These are phyloP conservation scores for Gnaphalium uliginosum DNA, from an alignment of 129 eudicot genomes.

Conservation along the genomic window DNA sequence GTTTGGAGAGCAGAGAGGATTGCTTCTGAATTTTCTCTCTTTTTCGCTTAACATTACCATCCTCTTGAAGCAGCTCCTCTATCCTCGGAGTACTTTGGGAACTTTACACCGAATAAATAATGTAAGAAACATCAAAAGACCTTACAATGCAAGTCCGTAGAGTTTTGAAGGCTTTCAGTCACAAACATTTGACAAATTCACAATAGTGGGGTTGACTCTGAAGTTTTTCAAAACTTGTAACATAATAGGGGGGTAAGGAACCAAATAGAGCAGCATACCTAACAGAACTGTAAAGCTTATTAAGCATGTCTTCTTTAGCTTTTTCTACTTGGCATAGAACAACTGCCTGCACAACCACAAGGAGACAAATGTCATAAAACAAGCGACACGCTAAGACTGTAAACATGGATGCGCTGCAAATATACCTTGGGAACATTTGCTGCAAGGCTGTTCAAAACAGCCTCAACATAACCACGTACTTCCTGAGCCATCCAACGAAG, in stretches of 20 bases:
- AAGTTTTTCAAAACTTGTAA: not conserved
- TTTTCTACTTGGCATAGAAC: slow-evolving; percentile 99
- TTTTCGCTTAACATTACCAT: slow-evolving; percentile 75
- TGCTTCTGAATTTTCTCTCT: slow-evolving; percentile 84
- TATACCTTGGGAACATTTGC: slow-evolving; percentile 96
- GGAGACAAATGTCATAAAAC: not conserved
- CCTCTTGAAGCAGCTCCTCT: slow-evolving; percentile 95
- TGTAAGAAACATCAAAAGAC: not conserved
- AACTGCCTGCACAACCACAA: slow-evolving; percentile 67
- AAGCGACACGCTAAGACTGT: not conserved
- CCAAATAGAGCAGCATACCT: slow-evolving; percentile 54
- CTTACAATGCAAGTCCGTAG: not conserved
- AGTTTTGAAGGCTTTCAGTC: not conserved
- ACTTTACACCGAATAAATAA: slow-evolving; percentile 34
- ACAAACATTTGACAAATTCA: not conserved
- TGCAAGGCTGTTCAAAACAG: slow-evolving; percentile 97
- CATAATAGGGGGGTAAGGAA: not conserved
- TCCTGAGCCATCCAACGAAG: slow-evolving; percentile 99
- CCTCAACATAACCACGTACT: slow-evolving; percentile 98
- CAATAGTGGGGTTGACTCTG: too few relatives aligned
- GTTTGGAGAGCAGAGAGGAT: slow-evolving; percentile 89
- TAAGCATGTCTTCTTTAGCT: slow-evolving; percentile 99
- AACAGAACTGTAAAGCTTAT: slow-evolving; percentile 85
- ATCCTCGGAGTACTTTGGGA: slow-evolving; percentile 81
- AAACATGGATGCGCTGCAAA: not conserved